Evolutionary conservation across 2,329 filamentous ascomycete species (phyloP), one percentile per base, ranked within the genome.

Genomic region (Orbilia oligospora): DNA sequence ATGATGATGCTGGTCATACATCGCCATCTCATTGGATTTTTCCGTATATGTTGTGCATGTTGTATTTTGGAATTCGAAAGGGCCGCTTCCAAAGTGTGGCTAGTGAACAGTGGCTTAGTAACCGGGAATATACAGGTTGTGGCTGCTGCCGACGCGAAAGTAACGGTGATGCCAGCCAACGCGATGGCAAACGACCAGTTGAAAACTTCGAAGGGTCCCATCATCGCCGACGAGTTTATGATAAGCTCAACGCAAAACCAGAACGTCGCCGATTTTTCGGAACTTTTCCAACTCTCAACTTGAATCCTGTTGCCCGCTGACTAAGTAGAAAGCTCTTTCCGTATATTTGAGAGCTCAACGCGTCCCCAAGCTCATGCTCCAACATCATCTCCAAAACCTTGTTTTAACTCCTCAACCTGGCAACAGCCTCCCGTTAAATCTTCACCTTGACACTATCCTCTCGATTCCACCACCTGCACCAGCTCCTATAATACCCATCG

Each of bases 351-450:
- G 61, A 61, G 49, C 70, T 73, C 70, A 73, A 73, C 70, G 70
- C 70, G 70, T 73, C 70, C 9, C 9, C 70, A 66, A 72, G 55
- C 51, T 70, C 66, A 41, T 44, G 24, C 44, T 16, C 41, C 56
- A 20, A 65, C 63, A 56, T 73, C 70, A 65, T 55, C 61, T 48
- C 49, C 56, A 66, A 73, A 38, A 73, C 58, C 63, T 64, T 73
- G 61, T 67, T 73, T 49, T n/a, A 61, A 46, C 63, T 51, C 49
- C 33, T 36, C 44, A 51, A 30, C 44, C 55, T 33, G 55, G 16
- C 56, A 48, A 41, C n/a, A 22, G 6, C 33, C 24, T 66, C 36
- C 22, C 38, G 36, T 65, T 56, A 63, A 63, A 41, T 38, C n/a
- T 65, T 61, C 51, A 38, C 18, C 51, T 44, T 27, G 9, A 46